A percentile compares a stretch with the other conserved stretches of the same genome.
Evolutionary conservation across 2,329 filamentous ascomycete species (phyloP).

Genomic region (Macrophomina phaseolina): DNA sequence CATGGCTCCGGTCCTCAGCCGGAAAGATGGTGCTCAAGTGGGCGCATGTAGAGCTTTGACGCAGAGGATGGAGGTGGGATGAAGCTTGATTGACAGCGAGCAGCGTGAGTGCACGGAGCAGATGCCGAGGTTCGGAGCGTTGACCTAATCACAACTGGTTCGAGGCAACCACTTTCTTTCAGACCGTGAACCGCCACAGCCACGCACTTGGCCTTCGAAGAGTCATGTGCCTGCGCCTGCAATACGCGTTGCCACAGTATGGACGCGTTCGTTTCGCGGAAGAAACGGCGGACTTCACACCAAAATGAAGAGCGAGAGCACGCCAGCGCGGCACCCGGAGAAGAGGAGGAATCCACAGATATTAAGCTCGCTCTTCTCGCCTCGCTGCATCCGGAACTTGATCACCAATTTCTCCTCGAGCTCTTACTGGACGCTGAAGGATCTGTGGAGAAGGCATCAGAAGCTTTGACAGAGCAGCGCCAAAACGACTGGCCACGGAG

Average conservation of each 20-base stretch:
- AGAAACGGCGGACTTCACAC: conserved; percentile 38
- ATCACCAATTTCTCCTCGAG: conserved; percentile 75
- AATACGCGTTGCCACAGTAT: conserved; percentile 32
- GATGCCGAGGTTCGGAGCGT: conserved; percentile 20
- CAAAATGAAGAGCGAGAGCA: not conserved
- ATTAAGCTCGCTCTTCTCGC: conserved; percentile 84
- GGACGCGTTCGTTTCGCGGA: conserved; percentile 48
- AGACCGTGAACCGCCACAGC: not conserved
- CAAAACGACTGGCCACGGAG: conserved; percentile 44
- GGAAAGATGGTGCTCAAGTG: conserved; percentile 2
- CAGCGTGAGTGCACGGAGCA: conserved; percentile 16
- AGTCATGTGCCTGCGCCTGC: not conserved
- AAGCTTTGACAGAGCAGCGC: conserved; percentile 52
- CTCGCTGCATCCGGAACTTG: conserved; percentile 71
- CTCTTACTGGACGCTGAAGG: conserved; percentile 79
- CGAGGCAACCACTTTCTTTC: conserved; percentile 15
- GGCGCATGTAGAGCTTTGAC: conserved; percentile 18
- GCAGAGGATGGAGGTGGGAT: conserved; percentile 10
- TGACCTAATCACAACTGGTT: conserved; percentile 13
- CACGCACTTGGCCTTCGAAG: not conserved
- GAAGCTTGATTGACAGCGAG: conserved; percentile 8
- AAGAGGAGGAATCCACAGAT: conserved; percentile 80
- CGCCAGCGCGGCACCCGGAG: conserved; percentile 11
- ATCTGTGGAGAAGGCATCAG: conserved; percentile 69
- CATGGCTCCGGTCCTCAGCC: conserved; percentile 23